phyloP scores from a whole-genome alignment of 177 flowering plant species.

The Vitis hybrid region DNA sequence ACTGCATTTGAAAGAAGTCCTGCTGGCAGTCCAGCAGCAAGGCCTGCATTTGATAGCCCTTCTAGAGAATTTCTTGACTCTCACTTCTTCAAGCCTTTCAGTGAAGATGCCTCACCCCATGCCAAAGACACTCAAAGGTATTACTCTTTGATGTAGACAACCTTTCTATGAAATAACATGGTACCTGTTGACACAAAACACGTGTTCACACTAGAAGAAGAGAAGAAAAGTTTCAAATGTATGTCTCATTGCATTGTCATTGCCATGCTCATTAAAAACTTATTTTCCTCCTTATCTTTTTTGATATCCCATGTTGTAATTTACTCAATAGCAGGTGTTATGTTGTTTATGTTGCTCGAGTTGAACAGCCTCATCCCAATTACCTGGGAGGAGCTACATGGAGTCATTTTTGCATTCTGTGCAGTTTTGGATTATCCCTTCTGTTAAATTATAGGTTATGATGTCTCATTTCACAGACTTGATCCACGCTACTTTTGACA shows the following conservation, averaged over 20 bases:
- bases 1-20: constrained; percentile 23
- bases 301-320: no score
- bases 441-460: neutral
- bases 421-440: neutral
- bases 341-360: no score
- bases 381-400: neutral
- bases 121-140: constrained; percentile 58
- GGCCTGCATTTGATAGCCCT: constrained; percentile 46
- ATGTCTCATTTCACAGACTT: neutral
- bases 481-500: neutral
- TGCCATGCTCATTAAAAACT: no score
- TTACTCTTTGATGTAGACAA: neutral
- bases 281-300: no score
- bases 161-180: neutral
- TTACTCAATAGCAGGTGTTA: no score
- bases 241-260: no score
- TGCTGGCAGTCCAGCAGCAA: constrained; percentile 31
- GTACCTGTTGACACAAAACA: no score
- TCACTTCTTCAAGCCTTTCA: constrained; percentile 36
- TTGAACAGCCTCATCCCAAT: neutral
- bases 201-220: no score
- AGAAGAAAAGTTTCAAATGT: no score
- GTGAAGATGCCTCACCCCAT: constrained; percentile 38
- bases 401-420: neutral
- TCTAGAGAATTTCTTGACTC: constrained; percentile 43